Conservation (phyloP, 257 asterid species). For the Vinca minor region DNA sequence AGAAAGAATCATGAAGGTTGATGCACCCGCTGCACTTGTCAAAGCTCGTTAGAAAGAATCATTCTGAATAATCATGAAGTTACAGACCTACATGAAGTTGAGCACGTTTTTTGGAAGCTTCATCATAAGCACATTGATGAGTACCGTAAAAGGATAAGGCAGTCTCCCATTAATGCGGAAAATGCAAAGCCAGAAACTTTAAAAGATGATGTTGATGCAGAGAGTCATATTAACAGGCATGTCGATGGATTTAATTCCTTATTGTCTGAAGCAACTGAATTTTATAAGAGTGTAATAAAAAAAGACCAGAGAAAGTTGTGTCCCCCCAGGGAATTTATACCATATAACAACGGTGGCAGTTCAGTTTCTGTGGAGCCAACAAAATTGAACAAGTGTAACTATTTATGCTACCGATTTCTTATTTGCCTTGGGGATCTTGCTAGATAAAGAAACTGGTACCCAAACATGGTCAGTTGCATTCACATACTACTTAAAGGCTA, state of each 20-base stretch:
- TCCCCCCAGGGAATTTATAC: constrained; percentile 41
- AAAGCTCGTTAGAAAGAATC: constrained; percentile 42
- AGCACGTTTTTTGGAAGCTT: constrained; percentile 74
- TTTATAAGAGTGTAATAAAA: constrained; percentile 42
- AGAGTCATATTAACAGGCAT: too few species aligned
- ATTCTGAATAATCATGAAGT: constrained; percentile 39
- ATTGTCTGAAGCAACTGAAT: constrained; percentile 63
- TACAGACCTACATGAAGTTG: constrained; percentile 62
- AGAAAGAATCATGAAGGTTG: constrained; percentile 22
- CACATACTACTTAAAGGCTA: constrained; percentile 57
- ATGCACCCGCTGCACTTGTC: constrained; percentile 18
- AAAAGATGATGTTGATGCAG: too few species aligned
- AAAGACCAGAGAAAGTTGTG: constrained; percentile 40
- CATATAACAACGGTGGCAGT: constrained; percentile 18
- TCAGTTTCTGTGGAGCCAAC: constrained; percentile 21
- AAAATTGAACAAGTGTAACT: constrained; percentile 37
- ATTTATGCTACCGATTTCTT: constrained; percentile 73
- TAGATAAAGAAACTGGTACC: constrained; percentile 56
- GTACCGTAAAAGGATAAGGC: constrained; percentile 57
- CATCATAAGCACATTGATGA: constrained; percentile 81
- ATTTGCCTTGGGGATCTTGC: constrained; percentile 88
- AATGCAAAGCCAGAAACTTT: constrained; percentile 21
- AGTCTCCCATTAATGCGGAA: constrained; percentile 26
- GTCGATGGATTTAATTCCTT: constrained; percentile 53
- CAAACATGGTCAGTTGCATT: constrained; percentile 76